phyloP scores from a whole-genome alignment of 1,284 basidiomycete genomes.

The Ustilago trichophora region DNA sequence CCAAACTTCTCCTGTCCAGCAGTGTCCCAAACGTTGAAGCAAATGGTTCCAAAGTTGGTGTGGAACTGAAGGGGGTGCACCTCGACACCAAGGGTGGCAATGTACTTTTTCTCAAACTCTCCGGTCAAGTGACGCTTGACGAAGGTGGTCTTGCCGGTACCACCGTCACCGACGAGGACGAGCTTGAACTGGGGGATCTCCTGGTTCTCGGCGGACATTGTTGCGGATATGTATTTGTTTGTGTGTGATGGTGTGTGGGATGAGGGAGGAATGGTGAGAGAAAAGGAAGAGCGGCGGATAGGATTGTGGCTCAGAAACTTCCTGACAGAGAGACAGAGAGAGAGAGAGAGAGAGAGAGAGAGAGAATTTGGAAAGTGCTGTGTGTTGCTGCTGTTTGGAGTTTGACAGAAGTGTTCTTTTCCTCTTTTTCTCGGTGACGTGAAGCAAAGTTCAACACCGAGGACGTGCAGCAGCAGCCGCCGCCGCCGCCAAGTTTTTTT shows the following conservation, averaged over 20 bases:
- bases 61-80: slow-evolving; percentile 95
- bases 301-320: background rate
- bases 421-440: slow-evolving; percentile 3
- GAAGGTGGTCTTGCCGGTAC: slow-evolving; percentile 79
- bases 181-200: slow-evolving; percentile 95
- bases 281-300: background rate
- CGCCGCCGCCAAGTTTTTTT: too few relatives aligned
- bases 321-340: slow-evolving; percentile 4
- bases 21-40: slow-evolving; percentile 99
- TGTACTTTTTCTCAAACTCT: slow-evolving; percentile 99
- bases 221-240: background rate
- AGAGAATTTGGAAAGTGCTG: background rate
- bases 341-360: background rate
- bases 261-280: background rate
- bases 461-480: background rate
- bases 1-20: slow-evolving; percentile 98
- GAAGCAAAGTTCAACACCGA: slow-evolving; percentile 18
- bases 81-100: slow-evolving; percentile 98
- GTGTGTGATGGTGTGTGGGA: background rate
- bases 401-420: too few relatives aligned
- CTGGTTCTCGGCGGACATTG: slow-evolving; percentile 41
- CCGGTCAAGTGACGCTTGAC: slow-evolving; percentile 88
- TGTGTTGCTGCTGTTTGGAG: background rate
- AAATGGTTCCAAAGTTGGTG: slow-evolving; percentile 98
- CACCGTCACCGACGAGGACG: slow-evolving; percentile 97